Conservation (phyloP, 345 rosid species). For the Citrus mangshanensis region DNA sequence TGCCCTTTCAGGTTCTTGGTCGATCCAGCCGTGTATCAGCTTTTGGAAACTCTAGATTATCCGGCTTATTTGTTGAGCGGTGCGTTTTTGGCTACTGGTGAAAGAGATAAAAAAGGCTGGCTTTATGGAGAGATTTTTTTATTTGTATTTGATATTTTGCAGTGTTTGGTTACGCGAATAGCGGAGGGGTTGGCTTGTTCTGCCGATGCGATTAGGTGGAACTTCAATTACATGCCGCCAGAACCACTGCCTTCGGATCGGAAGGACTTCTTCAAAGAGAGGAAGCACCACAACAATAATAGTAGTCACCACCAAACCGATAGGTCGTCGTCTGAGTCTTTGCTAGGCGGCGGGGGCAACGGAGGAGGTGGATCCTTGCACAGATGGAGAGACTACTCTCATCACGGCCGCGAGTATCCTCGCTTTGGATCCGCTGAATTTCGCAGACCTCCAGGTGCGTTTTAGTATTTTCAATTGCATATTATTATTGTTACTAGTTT, state of each 20-base stretch:
- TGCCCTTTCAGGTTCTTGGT: not conserved
- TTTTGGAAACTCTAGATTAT: not conserved
- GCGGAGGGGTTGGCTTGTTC: conserved; percentile 18
- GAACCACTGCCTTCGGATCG: conserved; percentile 93
- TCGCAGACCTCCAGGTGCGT: conserved; percentile 74
- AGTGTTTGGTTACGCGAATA: not conserved
- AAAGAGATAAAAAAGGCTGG: not conserved
- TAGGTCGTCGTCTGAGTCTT: conserved; percentile 55
- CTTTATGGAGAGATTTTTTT: not conserved
- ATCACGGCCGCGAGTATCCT: conserved; percentile 48
- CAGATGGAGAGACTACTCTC: conserved; percentile 78
- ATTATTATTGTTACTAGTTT: not conserved
- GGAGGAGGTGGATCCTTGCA: conserved; percentile 30
- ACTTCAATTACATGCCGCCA: conserved; percentile 76
- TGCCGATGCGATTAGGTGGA: conserved; percentile 45
- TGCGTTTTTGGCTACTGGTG: not conserved
- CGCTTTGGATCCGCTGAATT: conserved; percentile 77
- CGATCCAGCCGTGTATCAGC: not conserved
- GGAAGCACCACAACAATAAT: conserved; percentile 43
- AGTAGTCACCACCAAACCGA: conserved; percentile 31
- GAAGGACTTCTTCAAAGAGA: conserved; percentile 77
- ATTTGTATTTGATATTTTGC: not conserved
- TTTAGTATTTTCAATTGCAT: not conserved
- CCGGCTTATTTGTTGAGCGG: not conserved
- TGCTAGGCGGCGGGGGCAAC: conserved; percentile 23